A percentile compares a stretch with the other conserved stretches of the same genome.
Conservation (phyloP, 1,284 basidiomycete species). For the Ceratobasidium sp. region DNA sequence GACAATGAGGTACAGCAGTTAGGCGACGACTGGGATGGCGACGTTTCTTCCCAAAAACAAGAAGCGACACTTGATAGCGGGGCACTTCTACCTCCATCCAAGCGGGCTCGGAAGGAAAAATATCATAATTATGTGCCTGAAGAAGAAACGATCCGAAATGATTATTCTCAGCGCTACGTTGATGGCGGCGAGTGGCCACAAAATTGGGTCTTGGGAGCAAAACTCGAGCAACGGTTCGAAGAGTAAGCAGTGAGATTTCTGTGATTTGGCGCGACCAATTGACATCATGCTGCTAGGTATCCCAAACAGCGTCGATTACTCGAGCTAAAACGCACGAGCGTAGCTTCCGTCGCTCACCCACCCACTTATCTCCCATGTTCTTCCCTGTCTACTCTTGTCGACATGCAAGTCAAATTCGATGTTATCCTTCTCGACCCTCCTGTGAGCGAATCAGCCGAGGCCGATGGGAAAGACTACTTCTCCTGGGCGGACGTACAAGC, state of each 20-base stretch:
- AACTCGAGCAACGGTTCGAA: conserved; percentile 85
- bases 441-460: conserved; percentile 63
- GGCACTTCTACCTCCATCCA: conserved; percentile 62
- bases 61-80: conserved; percentile 17
- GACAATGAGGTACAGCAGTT: conserved; percentile 36
- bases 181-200: conserved; percentile 90
- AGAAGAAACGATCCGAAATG: conserved; percentile 94
- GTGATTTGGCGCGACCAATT: neutral
- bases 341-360: conserved; percentile 65
- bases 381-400: conserved; percentile 51
- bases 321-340: conserved; percentile 76
- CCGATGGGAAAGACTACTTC: conserved; percentile 62
- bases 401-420: conserved; percentile 75
- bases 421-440: conserved; percentile 93
- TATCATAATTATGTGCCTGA: conserved; percentile 84
- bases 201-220: conserved; percentile 87
- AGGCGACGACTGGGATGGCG: conserved; percentile 39
- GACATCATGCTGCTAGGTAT: conserved; percentile 62
- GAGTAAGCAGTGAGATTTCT: conserved; percentile 70
- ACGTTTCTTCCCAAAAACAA: conserved; percentile 26
- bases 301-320: conserved; percentile 87
- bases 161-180: conserved; percentile 91
- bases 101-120: conserved; percentile 69
- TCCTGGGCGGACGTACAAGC: conserved; percentile 84
- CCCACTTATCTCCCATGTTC: conserved; percentile 63